Evolutionary conservation across 2,329 filamentous ascomycete genomes (phyloP).

Genomic region (Neofusicoccum sp.): DNA sequence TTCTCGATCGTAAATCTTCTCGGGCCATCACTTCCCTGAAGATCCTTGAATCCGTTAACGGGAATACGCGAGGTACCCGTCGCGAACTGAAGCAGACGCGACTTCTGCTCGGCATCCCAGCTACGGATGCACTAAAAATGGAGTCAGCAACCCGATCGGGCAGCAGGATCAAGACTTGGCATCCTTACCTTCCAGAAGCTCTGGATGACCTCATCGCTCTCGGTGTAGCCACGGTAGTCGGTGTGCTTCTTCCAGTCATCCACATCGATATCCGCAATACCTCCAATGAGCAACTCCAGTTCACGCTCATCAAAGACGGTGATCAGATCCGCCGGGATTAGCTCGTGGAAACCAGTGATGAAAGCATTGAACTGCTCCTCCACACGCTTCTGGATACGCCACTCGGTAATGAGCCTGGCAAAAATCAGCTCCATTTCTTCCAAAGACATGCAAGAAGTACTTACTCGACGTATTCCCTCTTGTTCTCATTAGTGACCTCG

Average conservation of each 20-base stretch:
- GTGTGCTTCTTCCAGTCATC: constrained; percentile 99
- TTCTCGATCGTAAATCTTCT: constrained; percentile 98
- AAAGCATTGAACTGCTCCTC: constrained; percentile 98
- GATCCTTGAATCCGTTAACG: constrained; percentile 98
- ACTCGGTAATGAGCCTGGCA: constrained; percentile 85
- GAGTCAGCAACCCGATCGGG: not conserved
- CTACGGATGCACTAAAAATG: constrained; percentile 73
- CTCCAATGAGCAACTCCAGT: constrained; percentile 92
- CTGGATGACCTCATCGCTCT: constrained; percentile 94
- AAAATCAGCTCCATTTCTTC: not conserved
- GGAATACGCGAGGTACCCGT: constrained; percentile 97
- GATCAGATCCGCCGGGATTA: constrained; percentile 93
- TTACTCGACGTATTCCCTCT: constrained; percentile 96
- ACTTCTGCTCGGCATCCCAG: constrained; percentile 99
- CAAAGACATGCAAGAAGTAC: constrained; percentile 31
- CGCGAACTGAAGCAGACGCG: constrained; percentile 90
- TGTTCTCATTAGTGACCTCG: constrained; percentile 97
- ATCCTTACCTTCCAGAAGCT: constrained; percentile 89
- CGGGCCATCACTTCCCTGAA: constrained; percentile 95
- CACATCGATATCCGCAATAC: constrained; percentile 99
- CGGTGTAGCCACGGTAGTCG: constrained; percentile 97
- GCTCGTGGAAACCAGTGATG: constrained; percentile 94
- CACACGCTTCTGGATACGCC: constrained; percentile 98
- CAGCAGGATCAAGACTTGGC: not conserved
- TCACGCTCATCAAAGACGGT: constrained; percentile 99